phyloP scores from a whole-genome alignment of 345 rosid genomes.

The Camelina neglecta region DNA sequence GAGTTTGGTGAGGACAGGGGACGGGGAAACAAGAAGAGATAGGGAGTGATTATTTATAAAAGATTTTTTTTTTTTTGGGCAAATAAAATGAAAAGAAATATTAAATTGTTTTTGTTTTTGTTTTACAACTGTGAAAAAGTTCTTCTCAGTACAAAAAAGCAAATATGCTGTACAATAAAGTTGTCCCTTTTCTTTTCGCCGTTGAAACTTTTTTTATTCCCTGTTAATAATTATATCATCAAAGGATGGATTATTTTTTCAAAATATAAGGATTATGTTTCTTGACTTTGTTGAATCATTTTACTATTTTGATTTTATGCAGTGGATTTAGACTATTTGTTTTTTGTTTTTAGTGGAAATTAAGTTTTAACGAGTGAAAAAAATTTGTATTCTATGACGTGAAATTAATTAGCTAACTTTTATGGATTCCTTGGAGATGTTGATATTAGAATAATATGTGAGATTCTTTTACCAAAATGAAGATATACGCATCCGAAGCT shows the following conservation, averaged over 20 bases:
- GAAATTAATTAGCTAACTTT: conserved; percentile 3
- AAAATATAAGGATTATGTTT: conserved; percentile 32
- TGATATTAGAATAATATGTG: conserved; percentile 30
- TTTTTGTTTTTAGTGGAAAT: neutral
- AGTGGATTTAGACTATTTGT: neutral
- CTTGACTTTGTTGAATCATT: conserved; percentile 23
- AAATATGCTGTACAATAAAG: conserved; percentile 50
- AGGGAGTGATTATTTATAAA: conserved; percentile 46
- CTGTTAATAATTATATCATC: conserved; percentile 23
- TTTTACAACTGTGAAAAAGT: conserved; percentile 40
- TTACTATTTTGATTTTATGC: neutral
- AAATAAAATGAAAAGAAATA: neutral
- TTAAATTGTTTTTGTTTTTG: neutral
- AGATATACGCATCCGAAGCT: neutral
- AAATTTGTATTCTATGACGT: neutral
- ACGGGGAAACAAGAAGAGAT: conserved; percentile 13
- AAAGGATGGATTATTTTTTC: conserved; percentile 3
- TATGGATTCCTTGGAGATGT: conserved; percentile 35
- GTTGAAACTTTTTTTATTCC: conserved; percentile 13
- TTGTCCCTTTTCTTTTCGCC: conserved; percentile 39
- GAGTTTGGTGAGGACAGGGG: conserved; percentile 30
- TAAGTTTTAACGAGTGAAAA: neutral
- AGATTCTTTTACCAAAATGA: conserved; percentile 4
- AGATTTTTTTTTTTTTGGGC: neutral
- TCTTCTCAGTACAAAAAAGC: conserved; percentile 36